Percentiles rank a stretch among this genome's conserved stretches.
Evolutionary conservation across 2,329 filamentous ascomycete genomes (phyloP).

Genomic region (Arachnomyces sp.): DNA sequence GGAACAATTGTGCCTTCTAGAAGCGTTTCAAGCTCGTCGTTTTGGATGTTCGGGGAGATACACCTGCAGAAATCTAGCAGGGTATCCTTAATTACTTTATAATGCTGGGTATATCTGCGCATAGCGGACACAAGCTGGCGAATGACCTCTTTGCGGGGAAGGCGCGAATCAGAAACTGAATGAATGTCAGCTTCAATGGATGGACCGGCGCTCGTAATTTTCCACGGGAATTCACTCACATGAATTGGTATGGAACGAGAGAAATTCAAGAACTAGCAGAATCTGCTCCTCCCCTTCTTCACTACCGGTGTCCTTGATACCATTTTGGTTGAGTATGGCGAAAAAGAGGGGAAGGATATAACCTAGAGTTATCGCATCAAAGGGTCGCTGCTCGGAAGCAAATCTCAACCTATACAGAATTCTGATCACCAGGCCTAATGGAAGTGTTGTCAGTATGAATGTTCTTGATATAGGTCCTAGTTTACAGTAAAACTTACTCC

Average conservation of each 20-base stretch:
- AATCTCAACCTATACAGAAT: conserved; percentile 86
- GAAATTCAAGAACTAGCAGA: conserved; percentile 76
- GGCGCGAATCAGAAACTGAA: conserved; percentile 55
- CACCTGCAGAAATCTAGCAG: conserved; percentile 77
- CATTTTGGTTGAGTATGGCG: conserved; percentile 67
- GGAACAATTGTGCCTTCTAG: conserved; percentile 70
- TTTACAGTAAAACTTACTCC: conserved; percentile 39
- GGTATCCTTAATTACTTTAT: conserved; percentile 90
- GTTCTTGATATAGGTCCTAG: neutral
- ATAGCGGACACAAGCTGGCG: conserved; percentile 67
- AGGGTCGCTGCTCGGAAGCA: conserved; percentile 83
- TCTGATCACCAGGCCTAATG: conserved; percentile 62
- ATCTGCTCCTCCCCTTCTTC: conserved; percentile 87
- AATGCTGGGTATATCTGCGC: conserved; percentile 84
- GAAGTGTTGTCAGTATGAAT: conserved; percentile 10
- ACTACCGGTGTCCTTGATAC: conserved; percentile 52
- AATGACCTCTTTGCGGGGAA: conserved; percentile 69
- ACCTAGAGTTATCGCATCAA: conserved; percentile 78
- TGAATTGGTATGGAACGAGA: conserved; percentile 78
- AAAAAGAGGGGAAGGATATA: conserved; percentile 81
- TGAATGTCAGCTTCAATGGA: conserved; percentile 11
- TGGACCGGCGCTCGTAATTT: conserved; percentile 1
- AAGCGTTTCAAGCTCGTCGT: conserved; percentile 65
- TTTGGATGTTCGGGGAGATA: conserved; percentile 69
- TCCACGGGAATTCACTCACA: conserved; percentile 39